Evolutionary conservation across 2,329 filamentous ascomycete genomes (phyloP), one percentile per base, ranked within the genome.

Genomic region (Pseudogymnoascus pannorum): DNA sequence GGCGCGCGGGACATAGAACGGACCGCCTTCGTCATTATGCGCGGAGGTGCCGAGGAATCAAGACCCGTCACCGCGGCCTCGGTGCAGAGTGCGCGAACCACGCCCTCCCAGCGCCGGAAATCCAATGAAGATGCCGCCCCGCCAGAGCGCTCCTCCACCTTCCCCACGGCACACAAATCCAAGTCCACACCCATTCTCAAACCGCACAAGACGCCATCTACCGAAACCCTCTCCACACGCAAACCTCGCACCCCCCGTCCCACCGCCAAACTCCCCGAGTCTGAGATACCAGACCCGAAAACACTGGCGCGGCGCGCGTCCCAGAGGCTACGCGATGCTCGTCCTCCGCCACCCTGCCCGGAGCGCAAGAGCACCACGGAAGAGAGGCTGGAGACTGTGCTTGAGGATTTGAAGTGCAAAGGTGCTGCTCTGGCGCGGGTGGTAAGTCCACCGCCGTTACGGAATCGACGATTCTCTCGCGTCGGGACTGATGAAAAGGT

Each of bases 1-100:
- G 76, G 73, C 31, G 86, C 86, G 1, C 77, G 84, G 40, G 84
- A 89, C 33, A 74, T 87, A 4, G 89, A 92, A 72, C 87, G 81
- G 71, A 87, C 87, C 16, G 88, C 88, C 2, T 91, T 85, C 69
- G 87, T 89, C 8, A 70, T 89, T 58, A 81, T 89, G 44, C 6
- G 44, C 2, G 44, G 44, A n/a, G 44, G 44, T 16, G 26, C 44
- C 14, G 44, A 54, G 22, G 18, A 18, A 18, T 1, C 26, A 6
- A 20, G 3, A 16, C n/a, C 36, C 36, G 22, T 14, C 11, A 14
- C 20, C 14, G 44, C 44, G 11, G 44, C 44, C 2, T 3, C 8
- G 9, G 6, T 54, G 8, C 22, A 54, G 4, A 12, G 26, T 2
- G n/a, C 22, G 1, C 12, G 20, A 11, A 54, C 16, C 14, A 18